Evolutionary conservation across 2,329 filamentous ascomycete genomes (phyloP), one percentile per base, ranked within the genome.

Genomic region (Coniochaeta prunicola): DNA sequence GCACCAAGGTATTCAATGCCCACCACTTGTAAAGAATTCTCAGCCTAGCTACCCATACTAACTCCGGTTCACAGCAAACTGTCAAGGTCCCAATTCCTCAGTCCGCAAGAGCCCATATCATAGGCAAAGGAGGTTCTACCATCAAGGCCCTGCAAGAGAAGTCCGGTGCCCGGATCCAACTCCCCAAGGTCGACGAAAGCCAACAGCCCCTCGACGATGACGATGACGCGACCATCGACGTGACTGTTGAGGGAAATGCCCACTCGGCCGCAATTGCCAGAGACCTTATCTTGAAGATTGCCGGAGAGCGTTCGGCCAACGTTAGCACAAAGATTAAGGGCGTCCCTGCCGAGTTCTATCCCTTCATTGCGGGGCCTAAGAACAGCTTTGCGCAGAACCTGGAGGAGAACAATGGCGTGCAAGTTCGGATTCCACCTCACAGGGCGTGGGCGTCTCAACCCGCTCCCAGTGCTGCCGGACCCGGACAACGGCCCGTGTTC

Each of bases 311-410:
- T 62, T 87, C 90, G 57, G 88, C 91, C 58, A 93, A 88, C 65
- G 84, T 92, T 69, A 94, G 85, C 75, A 82, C 91, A 59, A 91
- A 90, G 66, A 75, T 99, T 64, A 91, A 88, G 73, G 86, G 87
- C 55, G 88, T 99, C 60, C 92, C 94, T 8, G 84, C 91, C 28
- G 92, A 96, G 71, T 96, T 94, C 74, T 99, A 94, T 75, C 93
- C 93, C 57, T 99, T 99, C 78, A 88, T 99, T 72, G 88, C 91
- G 26, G 92, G 92, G 55, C 85, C 88, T 10, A 83, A 89, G 70
- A 90, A 92, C 70, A 78, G 82, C 53, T 77, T 85, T 56, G 76
- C 91, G 58, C 80, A 84, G 63, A 81, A 82, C 38, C 79, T 96
- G 57, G 89, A 93, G 73, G 77, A 86, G 61, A 83, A 83, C 62